Base-by-base conservation (phyloP, 805 yeast genomes). In the Maudiozyma bulderi region DNA sequence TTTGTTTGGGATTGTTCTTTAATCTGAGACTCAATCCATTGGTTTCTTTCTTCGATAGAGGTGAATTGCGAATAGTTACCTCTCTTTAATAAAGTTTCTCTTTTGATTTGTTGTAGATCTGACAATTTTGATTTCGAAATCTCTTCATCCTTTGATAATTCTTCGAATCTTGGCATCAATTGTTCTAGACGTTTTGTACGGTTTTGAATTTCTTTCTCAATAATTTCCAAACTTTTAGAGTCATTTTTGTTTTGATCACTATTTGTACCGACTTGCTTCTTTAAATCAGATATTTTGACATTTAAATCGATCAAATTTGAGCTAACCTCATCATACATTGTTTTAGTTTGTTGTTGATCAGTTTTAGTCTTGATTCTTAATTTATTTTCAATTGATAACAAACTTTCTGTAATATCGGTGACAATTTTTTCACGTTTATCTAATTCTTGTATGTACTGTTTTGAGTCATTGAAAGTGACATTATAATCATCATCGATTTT, bases 51-150 rank as follows among this genome's bases (percentile, higher is more conserved):
- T 2, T 65, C 58, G 52, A 73, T 73, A 13, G 76, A 64, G 0
- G 62, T 53, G 56, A 88, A 89, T 53, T 78, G 76, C 29, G 80
- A 73, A 50, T 76, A 76, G 46, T 89, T 78, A 40, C 85, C 86
- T 56, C 81, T 85, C 58, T 88, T 90, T 7, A 84, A 72, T 45
- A 84, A 76, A 5, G 90, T 62, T 13, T 73, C 65, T 54, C 84
- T 71, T 62, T 84, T 89, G 31, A 67, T 73, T 7, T 79, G 68
- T 47, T 72, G 74, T 26, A 74, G 55, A n/a, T 69, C 65, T 3
- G 66, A 48, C 8, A 82, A 61, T 44, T 71, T 57, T 3, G 61
- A 55, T 48, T 75, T 75, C 33, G 74, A 52, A 3, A 55, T 54
- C 0, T 56, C 35, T 59, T 84, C 87, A 41, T 66, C 57, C 1